phyloP scores from a whole-genome alignment of 2,329 filamentous ascomycete genomes.

The Sclerotiophoma versabilis region DNA sequence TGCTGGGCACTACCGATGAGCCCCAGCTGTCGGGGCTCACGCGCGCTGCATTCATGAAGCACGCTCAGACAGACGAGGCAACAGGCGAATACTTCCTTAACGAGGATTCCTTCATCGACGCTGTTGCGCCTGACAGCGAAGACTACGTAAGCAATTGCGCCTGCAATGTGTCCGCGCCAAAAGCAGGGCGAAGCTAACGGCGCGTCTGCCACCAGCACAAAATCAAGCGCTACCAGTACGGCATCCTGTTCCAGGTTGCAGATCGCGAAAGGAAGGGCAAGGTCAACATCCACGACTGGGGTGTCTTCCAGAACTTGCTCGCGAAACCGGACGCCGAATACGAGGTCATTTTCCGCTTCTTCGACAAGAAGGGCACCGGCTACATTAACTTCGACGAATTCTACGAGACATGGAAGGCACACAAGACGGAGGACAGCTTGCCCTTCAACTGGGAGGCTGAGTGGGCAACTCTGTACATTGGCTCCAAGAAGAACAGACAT shows the following conservation, averaged over 20 bases:
- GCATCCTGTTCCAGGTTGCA: constrained; percentile 89
- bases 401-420: constrained; percentile 81
- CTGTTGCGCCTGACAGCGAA: constrained; percentile 83
- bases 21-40: constrained; percentile 75
- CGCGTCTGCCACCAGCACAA: constrained; percentile 73
- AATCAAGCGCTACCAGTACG: constrained; percentile 95
- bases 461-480: constrained; percentile 95
- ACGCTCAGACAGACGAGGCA: constrained; percentile 77
- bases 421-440: constrained; percentile 84
- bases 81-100: constrained; percentile 81
- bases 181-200: constrained; percentile 37
- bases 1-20: constrained; percentile 69
- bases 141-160: constrained; percentile 77
- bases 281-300: constrained; percentile 85
- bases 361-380: constrained; percentile 85
- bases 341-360: constrained; percentile 96
- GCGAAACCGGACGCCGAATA: constrained; percentile 97
- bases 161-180: constrained; percentile 25
- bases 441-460: constrained; percentile 98
- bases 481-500: constrained; percentile 85
- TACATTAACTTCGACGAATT: constrained; percentile 90
- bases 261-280: constrained; percentile 78
- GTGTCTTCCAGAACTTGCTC: constrained; percentile 91
- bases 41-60: constrained; percentile 75
- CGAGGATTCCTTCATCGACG: constrained; percentile 86